Evolutionary conservation across 495 filamentous ascomycete species (phyloP).

Genomic region (Saxispiralis lemnorum): DNA sequence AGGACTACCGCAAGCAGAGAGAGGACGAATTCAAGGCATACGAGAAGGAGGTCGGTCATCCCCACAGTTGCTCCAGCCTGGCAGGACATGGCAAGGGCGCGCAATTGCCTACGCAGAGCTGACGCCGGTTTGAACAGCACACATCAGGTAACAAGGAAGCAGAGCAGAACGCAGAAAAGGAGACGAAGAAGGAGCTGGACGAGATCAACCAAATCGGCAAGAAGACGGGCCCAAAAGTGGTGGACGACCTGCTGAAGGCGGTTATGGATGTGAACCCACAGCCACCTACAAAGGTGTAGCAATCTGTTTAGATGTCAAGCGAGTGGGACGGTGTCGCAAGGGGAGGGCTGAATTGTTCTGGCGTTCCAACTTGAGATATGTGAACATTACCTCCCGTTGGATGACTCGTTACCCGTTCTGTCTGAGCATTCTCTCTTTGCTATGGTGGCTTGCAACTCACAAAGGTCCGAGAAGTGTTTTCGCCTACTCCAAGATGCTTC

Average conservation of each 20-base stretch:
- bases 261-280: conserved; percentile 64
- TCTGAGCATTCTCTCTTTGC: too few species aligned
- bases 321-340: too few species aligned
- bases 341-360: too few species aligned
- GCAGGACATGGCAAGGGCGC: too few species aligned
- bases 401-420: too few species aligned
- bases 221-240: conserved; percentile 60
- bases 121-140: conserved; percentile 36
- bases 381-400: too few species aligned
- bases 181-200: conserved; percentile 61
- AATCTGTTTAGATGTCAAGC: background rate
- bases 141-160: conserved; percentile 72
- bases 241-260: conserved; percentile 60
- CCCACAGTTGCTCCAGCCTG: background rate
- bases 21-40: conserved; percentile 92
- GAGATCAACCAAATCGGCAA: conserved; percentile 66
- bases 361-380: too few species aligned
- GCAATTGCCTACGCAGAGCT: background rate
- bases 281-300: conserved; percentile 32
- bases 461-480: too few species aligned
- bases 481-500: too few species aligned
- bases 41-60: conserved; percentile 56
- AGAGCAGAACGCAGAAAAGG: conserved; percentile 67
- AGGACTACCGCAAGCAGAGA: conserved; percentile 77
- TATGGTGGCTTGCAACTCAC: too few species aligned